Percentiles rank a stretch among this genome's conserved stretches.
Conservation (phyloP, 2,329 filamentous ascomycete species). For the Dactylellina parvicollis region DNA sequence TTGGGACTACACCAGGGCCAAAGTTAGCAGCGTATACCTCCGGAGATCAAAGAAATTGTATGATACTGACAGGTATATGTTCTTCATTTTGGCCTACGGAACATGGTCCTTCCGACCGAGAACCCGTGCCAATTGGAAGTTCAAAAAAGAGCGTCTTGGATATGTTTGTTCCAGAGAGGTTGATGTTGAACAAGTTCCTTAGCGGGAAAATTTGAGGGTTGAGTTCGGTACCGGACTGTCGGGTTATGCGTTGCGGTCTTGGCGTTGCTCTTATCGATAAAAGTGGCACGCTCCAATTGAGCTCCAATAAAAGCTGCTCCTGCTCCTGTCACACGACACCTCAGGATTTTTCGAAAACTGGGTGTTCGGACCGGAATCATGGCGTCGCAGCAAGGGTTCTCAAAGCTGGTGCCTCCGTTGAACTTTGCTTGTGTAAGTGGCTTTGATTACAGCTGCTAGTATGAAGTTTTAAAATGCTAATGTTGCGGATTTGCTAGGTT, state of each 20-base stretch:
- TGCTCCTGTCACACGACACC: constrained; percentile 53
- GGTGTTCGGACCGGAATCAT: constrained; percentile 19
- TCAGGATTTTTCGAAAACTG: constrained; percentile 1
- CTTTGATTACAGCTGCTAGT: not conserved
- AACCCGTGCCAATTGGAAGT: constrained; percentile 22
- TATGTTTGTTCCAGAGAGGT: not conserved
- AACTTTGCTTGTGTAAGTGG: constrained; percentile 57
- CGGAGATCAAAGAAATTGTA: not conserved
- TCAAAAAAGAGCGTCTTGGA: not conserved
- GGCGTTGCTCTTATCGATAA: constrained; percentile 52
- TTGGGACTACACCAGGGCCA: constrained; percentile 70
- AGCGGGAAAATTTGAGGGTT: constrained; percentile 50
- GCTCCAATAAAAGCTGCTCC: not conserved
- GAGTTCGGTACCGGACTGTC: constrained; percentile 35
- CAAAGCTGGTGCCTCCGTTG: constrained; percentile 57
- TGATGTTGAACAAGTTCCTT: not conserved
- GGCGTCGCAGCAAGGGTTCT: constrained; percentile 38
- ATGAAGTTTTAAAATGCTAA: constrained; percentile 15
- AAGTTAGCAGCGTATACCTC: not conserved
- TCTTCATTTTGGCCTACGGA: constrained; percentile 61
- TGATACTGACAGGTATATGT: constrained; percentile 64
- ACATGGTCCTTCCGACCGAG: constrained; percentile 32
- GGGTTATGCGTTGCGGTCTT: constrained; percentile 40
- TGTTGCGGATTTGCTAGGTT: constrained; percentile 35
- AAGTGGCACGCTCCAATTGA: constrained; percentile 42